Conservation (phyloP, 768 basidiomycete genomes). For the Agaricus sinodeliciosus region DNA sequence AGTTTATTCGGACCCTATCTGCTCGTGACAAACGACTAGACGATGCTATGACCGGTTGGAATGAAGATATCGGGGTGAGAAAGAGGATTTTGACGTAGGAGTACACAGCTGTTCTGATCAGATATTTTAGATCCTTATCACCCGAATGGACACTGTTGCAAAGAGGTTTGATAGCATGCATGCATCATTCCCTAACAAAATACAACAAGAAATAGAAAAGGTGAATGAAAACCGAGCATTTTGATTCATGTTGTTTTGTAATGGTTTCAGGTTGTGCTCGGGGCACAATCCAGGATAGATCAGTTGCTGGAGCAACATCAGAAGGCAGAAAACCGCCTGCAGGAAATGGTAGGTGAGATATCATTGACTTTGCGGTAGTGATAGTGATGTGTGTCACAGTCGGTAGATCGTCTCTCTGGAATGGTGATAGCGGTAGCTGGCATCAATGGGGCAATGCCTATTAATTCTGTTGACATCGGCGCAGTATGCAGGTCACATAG, state of each 20-base stretch:
- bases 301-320: background rate
- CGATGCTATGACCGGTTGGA: background rate
- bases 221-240: background rate
- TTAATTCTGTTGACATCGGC: background rate
- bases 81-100: background rate
- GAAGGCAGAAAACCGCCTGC: background rate
- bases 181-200: background rate
- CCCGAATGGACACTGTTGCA: background rate
- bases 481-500: slow-evolving; percentile 4
- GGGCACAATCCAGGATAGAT: background rate
- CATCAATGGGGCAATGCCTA: no score
- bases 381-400: background rate
- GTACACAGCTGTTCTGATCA: background rate
- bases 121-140: background rate
- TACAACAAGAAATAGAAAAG: background rate
- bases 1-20: slow-evolving; percentile 37
- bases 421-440: background rate
- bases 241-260: background rate
- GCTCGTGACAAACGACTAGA: background rate
- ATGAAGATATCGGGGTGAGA: background rate
- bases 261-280: background rate
- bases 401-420: background rate
- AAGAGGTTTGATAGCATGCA: slow-evolving; percentile 4
- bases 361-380: background rate
- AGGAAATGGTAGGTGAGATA: background rate